phyloP scores from a whole-genome alignment of 148 eudicot genomes.

The Hydrangea macrophylla region DNA sequence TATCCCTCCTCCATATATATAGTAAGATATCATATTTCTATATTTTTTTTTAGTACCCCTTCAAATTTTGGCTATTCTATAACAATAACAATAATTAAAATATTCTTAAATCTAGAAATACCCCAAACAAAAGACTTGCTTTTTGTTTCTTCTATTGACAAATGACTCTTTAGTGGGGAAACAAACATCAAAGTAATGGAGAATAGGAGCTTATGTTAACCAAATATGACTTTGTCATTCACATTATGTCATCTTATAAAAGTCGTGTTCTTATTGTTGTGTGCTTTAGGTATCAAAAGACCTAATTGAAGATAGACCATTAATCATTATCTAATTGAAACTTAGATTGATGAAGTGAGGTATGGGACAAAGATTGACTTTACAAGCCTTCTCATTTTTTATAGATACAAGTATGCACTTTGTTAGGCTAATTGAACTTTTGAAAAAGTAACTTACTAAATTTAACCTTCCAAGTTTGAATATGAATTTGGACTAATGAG shows the following conservation, averaged over 20 bases:
- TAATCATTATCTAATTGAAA: background rate
- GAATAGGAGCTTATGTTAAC: background rate
- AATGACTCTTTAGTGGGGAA: background rate
- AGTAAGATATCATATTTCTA: too few species aligned
- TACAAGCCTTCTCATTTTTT: background rate
- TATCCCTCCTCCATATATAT: too few species aligned
- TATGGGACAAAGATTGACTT: background rate
- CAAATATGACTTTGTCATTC: background rate
- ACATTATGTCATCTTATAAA: background rate
- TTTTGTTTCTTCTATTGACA: background rate
- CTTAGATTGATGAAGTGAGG: background rate
- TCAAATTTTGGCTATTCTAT: too few species aligned
- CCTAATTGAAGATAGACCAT: background rate
- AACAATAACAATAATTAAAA: too few species aligned
- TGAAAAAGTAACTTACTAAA: background rate
- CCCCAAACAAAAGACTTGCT: too few species aligned
- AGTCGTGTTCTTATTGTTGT: background rate
- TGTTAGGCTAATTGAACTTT: background rate
- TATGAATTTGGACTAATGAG: too few species aligned
- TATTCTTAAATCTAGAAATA: too few species aligned
- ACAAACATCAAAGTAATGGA: background rate
- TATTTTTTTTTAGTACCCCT: too few species aligned
- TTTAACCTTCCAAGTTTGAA: too few species aligned
- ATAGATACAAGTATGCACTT: too few species aligned
- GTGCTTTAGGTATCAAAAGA: too few species aligned